Evolutionary conservation across 495 filamentous ascomycete species (phyloP).

Genomic region (Penicillium silybi): DNA sequence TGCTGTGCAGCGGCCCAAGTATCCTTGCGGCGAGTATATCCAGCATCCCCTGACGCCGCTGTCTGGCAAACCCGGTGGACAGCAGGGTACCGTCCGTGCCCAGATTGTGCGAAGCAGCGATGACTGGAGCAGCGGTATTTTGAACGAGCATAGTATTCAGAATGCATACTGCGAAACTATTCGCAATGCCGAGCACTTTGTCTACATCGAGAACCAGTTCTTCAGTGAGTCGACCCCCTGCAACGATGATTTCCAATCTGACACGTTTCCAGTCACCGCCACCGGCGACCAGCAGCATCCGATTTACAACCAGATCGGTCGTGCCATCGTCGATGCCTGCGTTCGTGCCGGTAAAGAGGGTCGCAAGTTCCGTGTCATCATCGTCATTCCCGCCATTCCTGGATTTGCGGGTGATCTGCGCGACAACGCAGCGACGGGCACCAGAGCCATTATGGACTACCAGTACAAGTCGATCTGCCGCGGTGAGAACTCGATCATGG

Average conservation of each 20-base stretch:
- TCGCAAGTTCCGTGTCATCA: conserved; percentile 86
- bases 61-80: conserved; percentile 44
- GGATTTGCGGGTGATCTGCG: conserved; percentile 91
- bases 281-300: conserved; percentile 83
- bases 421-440: conserved; percentile 76
- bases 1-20: conserved; percentile 79
- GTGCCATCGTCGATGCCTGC: conserved; percentile 85
- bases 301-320: conserved; percentile 81
- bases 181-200: conserved; percentile 76
- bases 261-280: conserved; percentile 60
- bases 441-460: conserved; percentile 96
- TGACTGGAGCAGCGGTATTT: conserved; percentile 94
- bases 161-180: conserved; percentile 89
- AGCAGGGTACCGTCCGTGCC: conserved; percentile 70
- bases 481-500: conserved; percentile 85
- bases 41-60: conserved; percentile 72
- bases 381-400: conserved; percentile 84
- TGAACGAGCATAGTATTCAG: conserved; percentile 86
- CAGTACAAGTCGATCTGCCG: conserved; percentile 95
- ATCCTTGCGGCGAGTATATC: conserved; percentile 81
- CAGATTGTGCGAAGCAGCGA: conserved; percentile 82
- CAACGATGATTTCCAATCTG: conserved; percentile 12
- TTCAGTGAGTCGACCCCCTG: conserved; percentile 54
- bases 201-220: conserved; percentile 98
- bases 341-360: conserved; percentile 76